These are phyloP conservation scores for Nemania diffusa DNA, from an alignment of 2,329 filamentous ascomycete species.

Conservation along the genomic window DNA sequence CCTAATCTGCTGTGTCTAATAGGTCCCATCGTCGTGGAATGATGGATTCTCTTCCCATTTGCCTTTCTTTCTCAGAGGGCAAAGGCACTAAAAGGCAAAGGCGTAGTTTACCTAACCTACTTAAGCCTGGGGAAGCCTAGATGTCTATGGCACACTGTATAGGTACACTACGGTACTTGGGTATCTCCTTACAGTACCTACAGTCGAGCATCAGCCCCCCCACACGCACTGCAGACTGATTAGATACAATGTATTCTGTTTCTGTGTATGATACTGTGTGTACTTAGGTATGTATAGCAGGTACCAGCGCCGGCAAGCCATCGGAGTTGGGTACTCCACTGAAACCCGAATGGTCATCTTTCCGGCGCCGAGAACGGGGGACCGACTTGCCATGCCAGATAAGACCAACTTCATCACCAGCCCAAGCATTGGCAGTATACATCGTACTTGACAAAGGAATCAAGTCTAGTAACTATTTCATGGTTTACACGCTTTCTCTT, in stretches of 20 bases:
- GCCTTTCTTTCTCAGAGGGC: background rate
- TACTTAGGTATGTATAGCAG: background rate
- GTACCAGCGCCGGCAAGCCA: conserved; percentile 16
- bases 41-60: background rate
- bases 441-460: background rate
- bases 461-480: conserved; percentile 1
- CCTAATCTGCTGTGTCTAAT: background rate
- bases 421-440: background rate
- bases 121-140: background rate
- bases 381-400: conserved; percentile 13
- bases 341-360: conserved; percentile 20
- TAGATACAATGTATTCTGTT: too few relatives aligned
- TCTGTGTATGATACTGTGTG: too few relatives aligned
- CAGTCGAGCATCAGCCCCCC: too few relatives aligned
- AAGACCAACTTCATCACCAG: background rate
- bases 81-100: background rate
- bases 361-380: conserved; percentile 31
- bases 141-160: background rate
- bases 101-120: background rate
- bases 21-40: conserved; percentile 2
- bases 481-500: background rate
- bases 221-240: conserved; percentile 14
- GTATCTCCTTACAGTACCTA: too few relatives aligned
- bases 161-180: background rate
- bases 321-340: conserved; percentile 31